Percentiles rank a stretch among this genome's conserved stretches.
Evolutionary conservation across 345 rosid species (phyloP).

Genomic region (Arabis alpina): DNA sequence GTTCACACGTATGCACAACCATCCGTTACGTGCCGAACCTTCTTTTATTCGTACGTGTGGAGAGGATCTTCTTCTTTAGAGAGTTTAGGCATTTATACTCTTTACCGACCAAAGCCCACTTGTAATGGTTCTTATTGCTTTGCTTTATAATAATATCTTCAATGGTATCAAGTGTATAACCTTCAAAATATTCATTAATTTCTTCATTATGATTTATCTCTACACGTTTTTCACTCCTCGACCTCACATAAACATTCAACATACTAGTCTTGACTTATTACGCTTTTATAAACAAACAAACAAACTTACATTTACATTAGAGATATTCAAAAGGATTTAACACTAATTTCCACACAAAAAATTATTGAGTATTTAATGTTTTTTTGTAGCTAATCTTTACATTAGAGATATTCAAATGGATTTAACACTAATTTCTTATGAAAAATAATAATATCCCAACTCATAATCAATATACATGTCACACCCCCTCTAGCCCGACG

Average conservation of each 20-base stretch:
- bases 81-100: conserved; percentile 35
- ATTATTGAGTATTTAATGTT: too few species aligned
- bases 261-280: conserved; percentile 15
- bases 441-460: too few species aligned
- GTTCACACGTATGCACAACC: conserved; percentile 41
- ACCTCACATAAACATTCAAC: conserved; percentile 22
- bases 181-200: conserved; percentile 17
- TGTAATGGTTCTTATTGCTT: conserved; percentile 24
- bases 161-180: conserved; percentile 35
- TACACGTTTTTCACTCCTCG: conserved; percentile 29
- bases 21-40: conserved; percentile 41
- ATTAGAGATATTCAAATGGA: too few species aligned
- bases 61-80: conserved; percentile 21
- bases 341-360: too few species aligned
- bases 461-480: too few species aligned
- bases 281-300: not conserved
- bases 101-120: conserved; percentile 39
- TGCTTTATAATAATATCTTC: conserved; percentile 29
- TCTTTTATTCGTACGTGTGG: conserved; percentile 37
- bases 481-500: too few species aligned
- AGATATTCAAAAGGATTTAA: too few species aligned
- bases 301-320: too few species aligned
- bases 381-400: too few species aligned
- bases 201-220: not conserved
- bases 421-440: too few species aligned